Evolutionary conservation across 352 stramenopile genomes (phyloP), one percentile per base, ranked within the genome.

Genomic region (Globisporangium splendens): DNA sequence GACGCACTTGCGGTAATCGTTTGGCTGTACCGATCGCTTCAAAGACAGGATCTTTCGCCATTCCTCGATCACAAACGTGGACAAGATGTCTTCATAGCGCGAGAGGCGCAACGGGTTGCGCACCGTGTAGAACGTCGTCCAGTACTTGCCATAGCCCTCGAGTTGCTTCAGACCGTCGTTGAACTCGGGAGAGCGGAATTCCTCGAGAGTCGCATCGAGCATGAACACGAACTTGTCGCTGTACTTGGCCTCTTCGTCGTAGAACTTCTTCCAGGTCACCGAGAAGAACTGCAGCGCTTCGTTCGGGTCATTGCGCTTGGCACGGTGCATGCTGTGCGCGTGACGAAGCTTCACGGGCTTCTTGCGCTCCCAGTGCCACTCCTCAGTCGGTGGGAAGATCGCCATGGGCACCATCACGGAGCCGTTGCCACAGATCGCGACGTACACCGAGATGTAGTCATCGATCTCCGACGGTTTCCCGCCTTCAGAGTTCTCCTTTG

Each of bases 241-340:
- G 77, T 91, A 91, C 68, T 89, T 91, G 57, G 84, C 84, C 41
- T 93, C 82, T 61, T 93, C 84, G 18, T 93, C 84, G 62, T 91
- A 93, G 68, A 90, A 91, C 62, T 93, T 93, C 61, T 91, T 91
- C 84, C 84, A 93, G 44, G 84, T 91, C 60, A 91, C 82, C 1
- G 82, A 84, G 54, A 93, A 93, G 67, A 93, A 93, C 64, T 93
- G 79, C 42, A 93, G 61, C 22, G 84, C 84, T 53, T 93, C 80
- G 51, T 50, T 82, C 22, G 84, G 82, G 54, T 93, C 82, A 41
- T 89, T 72, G 53, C 73, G 65, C 61, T 90, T 88, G 28, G 63
- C 69, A 42, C 84, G 84, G 61, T 93, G 84, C 65, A 93, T 70
- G 41, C 79, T 91, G 65, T 90, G 80, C 10, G 84, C 84, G 55